Percentiles rank a stretch among this genome's conserved stretches.
Conservation (phyloP, 805 yeast species). For the Yamadazyma insecticola region DNA sequence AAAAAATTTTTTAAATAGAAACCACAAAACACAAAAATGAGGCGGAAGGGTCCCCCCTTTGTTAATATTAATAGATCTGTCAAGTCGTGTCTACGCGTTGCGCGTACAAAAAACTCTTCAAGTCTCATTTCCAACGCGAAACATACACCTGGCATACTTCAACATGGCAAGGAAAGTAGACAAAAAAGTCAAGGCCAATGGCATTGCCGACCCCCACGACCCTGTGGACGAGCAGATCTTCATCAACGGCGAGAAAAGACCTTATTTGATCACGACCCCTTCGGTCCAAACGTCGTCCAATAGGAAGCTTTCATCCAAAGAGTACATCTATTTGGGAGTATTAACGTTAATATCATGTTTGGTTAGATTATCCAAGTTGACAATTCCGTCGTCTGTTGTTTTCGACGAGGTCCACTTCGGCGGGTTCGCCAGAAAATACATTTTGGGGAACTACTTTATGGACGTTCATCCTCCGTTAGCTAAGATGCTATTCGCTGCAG, state of each 20-base stretch:
- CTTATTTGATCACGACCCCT: slow-evolving; percentile 47
- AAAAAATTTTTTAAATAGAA: no score
- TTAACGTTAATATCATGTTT: slow-evolving; percentile 45
- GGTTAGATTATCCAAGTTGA: slow-evolving; percentile 59
- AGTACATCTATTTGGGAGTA: slow-evolving; percentile 30
- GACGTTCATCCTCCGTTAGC: slow-evolving; percentile 82
- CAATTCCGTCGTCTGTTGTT: slow-evolving; percentile 75
- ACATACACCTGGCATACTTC: no score
- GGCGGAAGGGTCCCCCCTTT: no score
- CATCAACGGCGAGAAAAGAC: slow-evolving; percentile 23
- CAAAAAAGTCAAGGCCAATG: not conserved
- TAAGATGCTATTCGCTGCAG: slow-evolving; percentile 69
- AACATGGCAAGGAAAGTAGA: not conserved
- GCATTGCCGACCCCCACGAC: slow-evolving; percentile 1
- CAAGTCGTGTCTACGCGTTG: no score
- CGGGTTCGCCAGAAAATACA: slow-evolving; percentile 86
- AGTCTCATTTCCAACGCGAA: no score
- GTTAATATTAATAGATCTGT: no score
- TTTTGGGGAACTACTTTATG: slow-evolving; percentile 59
- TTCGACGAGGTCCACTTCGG: slow-evolving; percentile 96
- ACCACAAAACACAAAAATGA: no score
- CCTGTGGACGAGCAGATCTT: slow-evolving; percentile 5
- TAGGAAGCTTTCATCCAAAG: slow-evolving; percentile 32
- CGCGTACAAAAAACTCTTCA: no score
- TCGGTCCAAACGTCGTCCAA: slow-evolving; percentile 15